Conservation (phyloP, 352 stramenopile species). For the Vaucheria bursata region DNA sequence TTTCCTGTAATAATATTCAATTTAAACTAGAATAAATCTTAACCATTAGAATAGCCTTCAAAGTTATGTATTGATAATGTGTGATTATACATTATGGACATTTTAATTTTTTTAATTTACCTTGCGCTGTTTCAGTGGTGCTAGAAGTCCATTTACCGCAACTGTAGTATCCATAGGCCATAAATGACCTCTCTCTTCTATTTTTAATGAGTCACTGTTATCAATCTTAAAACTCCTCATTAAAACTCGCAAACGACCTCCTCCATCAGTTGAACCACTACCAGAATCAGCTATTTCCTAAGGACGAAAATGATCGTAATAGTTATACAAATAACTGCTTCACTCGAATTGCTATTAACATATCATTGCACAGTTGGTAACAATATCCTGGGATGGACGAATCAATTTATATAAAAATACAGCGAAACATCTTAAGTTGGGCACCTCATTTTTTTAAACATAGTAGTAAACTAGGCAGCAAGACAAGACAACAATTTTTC, state of each 20-base stretch:
- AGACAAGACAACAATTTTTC: too few relatives aligned
- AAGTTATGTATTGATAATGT: neutral
- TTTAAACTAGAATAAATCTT: too few relatives aligned
- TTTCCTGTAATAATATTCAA: too few relatives aligned
- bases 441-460: neutral
- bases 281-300: neutral
- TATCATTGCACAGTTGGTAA: neutral
- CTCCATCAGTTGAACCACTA: neutral
- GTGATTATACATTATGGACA: neutral
- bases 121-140: constrained; percentile 40
- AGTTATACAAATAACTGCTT: neutral
- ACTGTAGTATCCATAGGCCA: constrained; percentile 36
- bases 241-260: constrained; percentile 16
- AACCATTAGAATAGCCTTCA: neutral
- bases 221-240: constrained; percentile 24
- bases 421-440: neutral
- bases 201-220: neutral
- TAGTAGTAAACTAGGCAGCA: too few relatives aligned
- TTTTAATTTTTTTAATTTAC: neutral
- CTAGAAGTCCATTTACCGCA: constrained; percentile 14
- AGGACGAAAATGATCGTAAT: too few relatives aligned
- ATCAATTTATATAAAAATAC: neutral
- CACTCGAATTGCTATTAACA: neutral
- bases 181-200: constrained; percentile 15
- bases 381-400: neutral